Conservation (phyloP, 805 yeast species). For the Candida glaebosa region DNA sequence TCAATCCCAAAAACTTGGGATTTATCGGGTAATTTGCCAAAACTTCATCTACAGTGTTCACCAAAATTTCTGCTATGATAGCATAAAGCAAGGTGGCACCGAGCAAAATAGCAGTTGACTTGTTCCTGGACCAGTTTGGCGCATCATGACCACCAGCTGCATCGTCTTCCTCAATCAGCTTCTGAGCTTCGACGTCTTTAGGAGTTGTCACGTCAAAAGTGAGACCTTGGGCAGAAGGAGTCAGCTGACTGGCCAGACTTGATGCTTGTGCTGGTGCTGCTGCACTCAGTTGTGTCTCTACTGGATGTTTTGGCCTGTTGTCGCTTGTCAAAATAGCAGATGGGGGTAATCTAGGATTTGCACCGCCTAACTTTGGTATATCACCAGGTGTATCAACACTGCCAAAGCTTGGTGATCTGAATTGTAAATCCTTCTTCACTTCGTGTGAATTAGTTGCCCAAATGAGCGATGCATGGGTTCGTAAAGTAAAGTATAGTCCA, state of each 20-base stretch:
- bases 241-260: background rate
- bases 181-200: background rate
- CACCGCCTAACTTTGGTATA: conserved; percentile 9
- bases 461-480: conserved; percentile 94
- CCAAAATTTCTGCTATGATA: conserved; percentile 88
- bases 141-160: conserved; percentile 83
- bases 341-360: conserved; percentile 13
- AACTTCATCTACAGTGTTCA: conserved; percentile 88
- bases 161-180: conserved; percentile 7
- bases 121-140: conserved; percentile 91
- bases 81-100: conserved; percentile 88
- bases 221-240: background rate
- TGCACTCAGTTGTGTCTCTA: background rate
- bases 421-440: conserved; percentile 22
- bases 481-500: conserved; percentile 87
- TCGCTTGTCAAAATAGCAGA: conserved; percentile 10
- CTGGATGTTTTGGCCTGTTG: background rate
- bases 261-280: background rate
- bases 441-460: conserved; percentile 65
- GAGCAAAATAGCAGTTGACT: conserved; percentile 77
- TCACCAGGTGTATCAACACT: conserved; percentile 24
- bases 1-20: conserved; percentile 88
- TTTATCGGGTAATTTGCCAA: conserved; percentile 73
- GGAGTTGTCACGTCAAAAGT: background rate
- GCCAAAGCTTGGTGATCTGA: conserved; percentile 36